Evolutionary conservation across 306 rosid genomes (phyloP).

Genomic region (Fragaria nilgerrensis): DNA sequence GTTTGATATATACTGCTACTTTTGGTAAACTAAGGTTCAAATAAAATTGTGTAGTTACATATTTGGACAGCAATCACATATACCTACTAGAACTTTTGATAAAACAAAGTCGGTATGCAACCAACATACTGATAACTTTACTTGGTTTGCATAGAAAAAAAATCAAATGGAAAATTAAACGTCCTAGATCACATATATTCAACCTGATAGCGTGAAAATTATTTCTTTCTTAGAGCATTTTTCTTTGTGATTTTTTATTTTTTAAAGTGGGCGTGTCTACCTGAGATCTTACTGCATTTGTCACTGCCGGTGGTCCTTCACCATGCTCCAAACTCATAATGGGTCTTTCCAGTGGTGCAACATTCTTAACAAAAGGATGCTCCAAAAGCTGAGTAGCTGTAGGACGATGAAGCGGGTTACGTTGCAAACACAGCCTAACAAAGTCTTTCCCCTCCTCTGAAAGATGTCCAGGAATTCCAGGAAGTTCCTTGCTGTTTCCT

Average conservation of each 20-base stretch:
- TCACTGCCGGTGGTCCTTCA: slow-evolving; percentile 37
- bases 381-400: slow-evolving; percentile 45
- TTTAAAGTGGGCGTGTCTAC: slow-evolving; percentile 24
- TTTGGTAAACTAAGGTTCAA: background rate
- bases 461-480: slow-evolving; percentile 66
- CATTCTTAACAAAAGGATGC: slow-evolving; percentile 74
- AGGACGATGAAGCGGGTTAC: slow-evolving; percentile 65
- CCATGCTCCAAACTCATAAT: slow-evolving; percentile 37
- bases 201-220: background rate
- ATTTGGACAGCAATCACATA: background rate
- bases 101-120: background rate
- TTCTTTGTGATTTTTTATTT: background rate
- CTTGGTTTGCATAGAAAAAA: background rate
- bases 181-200: background rate
- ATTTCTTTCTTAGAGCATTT: background rate
- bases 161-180: background rate
- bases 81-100: background rate
- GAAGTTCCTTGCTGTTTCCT: slow-evolving; percentile 73
- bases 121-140: background rate
- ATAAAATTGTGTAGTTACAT: background rate
- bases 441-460: slow-evolving; percentile 77
- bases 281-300: slow-evolving; percentile 55
- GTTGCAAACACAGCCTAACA: slow-evolving; percentile 70
- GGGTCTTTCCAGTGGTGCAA: slow-evolving; percentile 53
- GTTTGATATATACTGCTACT: background rate